Percentiles rank a stretch among this genome's conserved stretches.
These are phyloP conservation scores for Antarctomyces pellizariae DNA, from an alignment of 495 filamentous ascomycete species.

Conservation along the genomic window DNA sequence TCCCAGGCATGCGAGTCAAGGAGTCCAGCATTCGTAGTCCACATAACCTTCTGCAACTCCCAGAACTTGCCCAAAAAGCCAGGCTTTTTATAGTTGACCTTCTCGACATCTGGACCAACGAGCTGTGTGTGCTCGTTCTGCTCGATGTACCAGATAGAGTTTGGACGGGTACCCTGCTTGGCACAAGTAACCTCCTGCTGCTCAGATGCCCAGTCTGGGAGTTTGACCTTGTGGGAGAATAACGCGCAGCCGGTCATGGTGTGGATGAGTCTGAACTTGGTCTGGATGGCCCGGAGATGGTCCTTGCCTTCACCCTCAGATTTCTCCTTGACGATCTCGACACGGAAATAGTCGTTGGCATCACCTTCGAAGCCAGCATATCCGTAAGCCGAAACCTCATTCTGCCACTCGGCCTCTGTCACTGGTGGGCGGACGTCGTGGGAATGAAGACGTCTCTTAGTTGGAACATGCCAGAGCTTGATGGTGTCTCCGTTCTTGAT, in stretches of 20 bases:
- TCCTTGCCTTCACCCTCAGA: slow-evolving; percentile 68
- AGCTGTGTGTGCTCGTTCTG: slow-evolving; percentile 62
- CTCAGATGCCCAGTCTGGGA: slow-evolving; percentile 89
- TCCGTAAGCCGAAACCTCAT: slow-evolving; percentile 92
- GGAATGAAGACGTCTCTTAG: slow-evolving; percentile 77
- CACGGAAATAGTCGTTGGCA: slow-evolving; percentile 83
- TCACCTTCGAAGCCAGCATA: slow-evolving; percentile 94
- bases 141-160: slow-evolving; percentile 94
- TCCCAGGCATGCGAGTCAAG: slow-evolving; percentile 97
- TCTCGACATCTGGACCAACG: slow-evolving; percentile 53
- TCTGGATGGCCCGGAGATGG: slow-evolving; percentile 78
- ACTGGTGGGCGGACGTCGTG: slow-evolving; percentile 95
- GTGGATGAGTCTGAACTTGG: slow-evolving; percentile 86
- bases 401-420: slow-evolving; percentile 95
- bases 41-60: slow-evolving; percentile 99
- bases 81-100: slow-evolving; percentile 83
- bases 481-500: slow-evolving; percentile 63
- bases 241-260: slow-evolving; percentile 91
- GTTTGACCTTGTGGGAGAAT: slow-evolving; percentile 96
- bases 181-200: slow-evolving; percentile 98
- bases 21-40: slow-evolving; percentile 89
- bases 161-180: slow-evolving; percentile 75
- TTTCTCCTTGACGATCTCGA: slow-evolving; percentile 82
- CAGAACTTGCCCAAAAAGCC: slow-evolving; percentile 97
- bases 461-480: slow-evolving; percentile 60